Conservation (phyloP, 768 basidiomycete species). For the Termitomyces sp. region DNA sequence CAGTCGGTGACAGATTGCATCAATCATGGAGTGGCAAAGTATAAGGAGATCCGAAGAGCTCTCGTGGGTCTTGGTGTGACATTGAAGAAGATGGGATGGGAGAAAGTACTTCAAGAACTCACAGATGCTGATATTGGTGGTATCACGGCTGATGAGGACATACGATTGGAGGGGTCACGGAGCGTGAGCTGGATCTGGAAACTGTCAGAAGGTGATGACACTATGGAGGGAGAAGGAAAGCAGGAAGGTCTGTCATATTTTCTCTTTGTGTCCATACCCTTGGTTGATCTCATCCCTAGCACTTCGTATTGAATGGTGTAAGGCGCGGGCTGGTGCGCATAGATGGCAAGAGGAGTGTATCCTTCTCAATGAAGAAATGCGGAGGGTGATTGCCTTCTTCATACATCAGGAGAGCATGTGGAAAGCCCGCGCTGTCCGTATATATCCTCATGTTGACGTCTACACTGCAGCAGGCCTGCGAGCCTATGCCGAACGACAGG, state of each 20-base stretch:
- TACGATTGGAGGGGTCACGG: not conserved
- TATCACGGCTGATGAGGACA: not conserved
- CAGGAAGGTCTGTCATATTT: not conserved
- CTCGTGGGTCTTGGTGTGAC: not conserved
- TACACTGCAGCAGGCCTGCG: not conserved
- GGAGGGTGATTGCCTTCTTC: conserved; percentile 15
- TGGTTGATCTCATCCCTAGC: not conserved
- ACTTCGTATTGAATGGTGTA: conserved; percentile 25
- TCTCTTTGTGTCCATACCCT: not conserved
- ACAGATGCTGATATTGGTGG: not conserved
- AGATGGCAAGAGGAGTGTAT: conserved; percentile 32
- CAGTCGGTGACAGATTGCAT: not conserved
- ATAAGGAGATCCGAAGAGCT: not conserved
- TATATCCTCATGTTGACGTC: not conserved
- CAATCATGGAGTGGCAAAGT: not conserved
- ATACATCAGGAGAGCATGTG: not conserved
- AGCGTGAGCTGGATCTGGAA: conserved; percentile 1
- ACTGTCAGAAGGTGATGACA: not conserved
- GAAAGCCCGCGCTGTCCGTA: too few species aligned
- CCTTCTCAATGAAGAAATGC: conserved; percentile 32
- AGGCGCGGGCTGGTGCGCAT: conserved; percentile 22
- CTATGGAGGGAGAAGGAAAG: not conserved
- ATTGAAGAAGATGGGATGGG: not conserved
- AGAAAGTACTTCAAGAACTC: not conserved
- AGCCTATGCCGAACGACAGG: not conserved